Evolutionary conservation across 2,329 filamentous ascomycete species (phyloP), one percentile per base, ranked within the genome.

Genomic region (Coniochaeta sp.): DNA sequence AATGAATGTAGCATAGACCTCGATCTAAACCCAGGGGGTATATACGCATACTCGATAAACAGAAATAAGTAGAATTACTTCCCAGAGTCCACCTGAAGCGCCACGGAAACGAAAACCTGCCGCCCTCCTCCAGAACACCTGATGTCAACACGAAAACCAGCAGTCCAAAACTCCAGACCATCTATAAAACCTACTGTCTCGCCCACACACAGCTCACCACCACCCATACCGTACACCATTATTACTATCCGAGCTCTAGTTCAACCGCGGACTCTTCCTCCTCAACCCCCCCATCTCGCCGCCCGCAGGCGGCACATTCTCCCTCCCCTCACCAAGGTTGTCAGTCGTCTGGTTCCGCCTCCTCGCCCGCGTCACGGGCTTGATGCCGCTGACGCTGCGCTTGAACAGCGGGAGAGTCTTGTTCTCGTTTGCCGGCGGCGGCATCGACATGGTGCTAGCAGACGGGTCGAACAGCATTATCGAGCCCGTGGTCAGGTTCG

Each of bases 221-320:
- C 6, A 33, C 34, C 5, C 12, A 3, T 36, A 6, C 34, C 34
- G 28, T 31, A 31, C 9, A 6, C 34, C 34, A 36, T 11, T 11
- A 33, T 6, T 9, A 14, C 34, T 36, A 9, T 31, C 28, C 28
- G 28, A 31, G 11, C 33, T 62, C 57, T n/a, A 70, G 31, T 73
- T 71, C 60, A 84, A 67, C 60, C 82, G 71, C 3, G 82, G 81
- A 64, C 82, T 85, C 74, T 84, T 84, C 69, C 82, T 79, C 70
- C 78, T 77, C 84, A 68, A 82, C 78, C 70, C 78, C 58, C 79
- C 78, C 68, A 80, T 73, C 22, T 76, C 73, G 63, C 74, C 72
- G 57, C 71, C 56, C 11, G 34, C 63, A 8, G 75, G 74, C 40
- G 79, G 77, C 60, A 81, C 62, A 61, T 85, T 85, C 70, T 85